Base-by-base conservation (phyloP, 106 monocot species). In the Dendrobium nobile region DNA sequence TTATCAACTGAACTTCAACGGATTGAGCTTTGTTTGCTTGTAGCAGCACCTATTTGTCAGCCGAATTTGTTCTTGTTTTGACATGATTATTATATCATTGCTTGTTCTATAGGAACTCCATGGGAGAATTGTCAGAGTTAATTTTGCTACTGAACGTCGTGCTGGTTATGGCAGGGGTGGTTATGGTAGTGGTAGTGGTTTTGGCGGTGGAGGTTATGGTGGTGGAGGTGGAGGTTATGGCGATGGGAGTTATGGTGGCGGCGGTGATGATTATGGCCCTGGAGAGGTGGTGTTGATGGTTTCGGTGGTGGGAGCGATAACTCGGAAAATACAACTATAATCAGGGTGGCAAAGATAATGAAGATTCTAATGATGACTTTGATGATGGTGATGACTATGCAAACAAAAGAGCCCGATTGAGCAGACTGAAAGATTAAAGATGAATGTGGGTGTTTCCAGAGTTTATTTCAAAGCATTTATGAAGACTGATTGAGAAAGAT, bases 341-440 rank as follows among this genome's bases (percentile, higher is more conserved):
- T 68, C 5, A 31, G 24, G 68, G 68, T 28, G 68, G 68, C 10
- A 19, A 2, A 68, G 7, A 28, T 68, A 31, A 68, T 28, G 68
- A 68, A 27, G 31, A 68, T 31, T 28, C 27, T 9, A 68, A 68
- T 24, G 68, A 31, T 68, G 68, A 27, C 31, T 68, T 9, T 41
- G 73, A 41, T 73, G 73, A 73, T 73, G 73, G 19, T 37, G 73
- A 73, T 73, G 41, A 41, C 41, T 73, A 73, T 73, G 73, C 73
- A 73, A 70, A 37, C 70, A 70, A 37, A 20, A 70, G 70, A 70
- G 16, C 8, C 70, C 33, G 70, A 70, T 70, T 7, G 0, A 5
- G 5, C 18, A 6, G 51, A 51, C 7, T 51, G 51, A 51, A 51
- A 51, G 51, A 13, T 51, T 51, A 9, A 51, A 51, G 13, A 31